Evolutionary conservation across 352 stramenopile species (phyloP), one percentile per base, ranked within the genome.

Genomic region (Saprolegnia parasitica): DNA sequence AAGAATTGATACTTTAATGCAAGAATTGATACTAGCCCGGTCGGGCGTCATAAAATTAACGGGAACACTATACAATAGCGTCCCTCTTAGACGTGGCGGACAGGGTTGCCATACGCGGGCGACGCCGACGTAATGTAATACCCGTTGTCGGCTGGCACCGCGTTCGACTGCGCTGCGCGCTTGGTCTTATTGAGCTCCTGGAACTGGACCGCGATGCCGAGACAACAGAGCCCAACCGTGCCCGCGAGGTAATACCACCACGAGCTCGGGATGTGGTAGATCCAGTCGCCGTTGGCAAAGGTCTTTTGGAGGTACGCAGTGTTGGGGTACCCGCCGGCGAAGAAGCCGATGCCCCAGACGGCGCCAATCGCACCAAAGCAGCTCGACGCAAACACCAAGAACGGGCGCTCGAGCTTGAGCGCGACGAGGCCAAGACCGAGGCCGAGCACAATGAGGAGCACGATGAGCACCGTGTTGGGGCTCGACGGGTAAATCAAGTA

Each of bases 341-440:
- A 89, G 68, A 85, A 91, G 4, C 81, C 83, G 23, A 91, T 68
- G 45, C 83, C 81, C 78, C 78, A 86, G 23, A 84, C 74, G 20
- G 75, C 75, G 18, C 78, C 68, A 10, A 81, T 79, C 42, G 78
- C 72, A 10, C 83, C 83, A 26, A 88, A 76, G 60, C 81, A 81
- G 37, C 76, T 81, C 5, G 83, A 88, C 18, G 81, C 79, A 0
- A 78, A 64, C 23, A 89, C 78, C 23, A 86, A 47, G 13, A 87
- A 77, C 13, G 76, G 71, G 35, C 80, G 79, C 71, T 88, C 79
- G 1, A 84, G 71, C 49, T 84, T 83, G 15, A 84, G 71, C 5
- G 81, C 81, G 52, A 88, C 52, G 0, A 87, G 10, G 0, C 77
- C 81, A 6, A 71, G 72, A 4, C 76, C 4, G 15, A 82, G 65